A percentile compares a stretch with the other conserved stretches of the same genome.
These are phyloP conservation scores for Colletotrichum trifolii DNA, from an alignment of 2,329 filamentous ascomycete species.

Conservation along the genomic window DNA sequence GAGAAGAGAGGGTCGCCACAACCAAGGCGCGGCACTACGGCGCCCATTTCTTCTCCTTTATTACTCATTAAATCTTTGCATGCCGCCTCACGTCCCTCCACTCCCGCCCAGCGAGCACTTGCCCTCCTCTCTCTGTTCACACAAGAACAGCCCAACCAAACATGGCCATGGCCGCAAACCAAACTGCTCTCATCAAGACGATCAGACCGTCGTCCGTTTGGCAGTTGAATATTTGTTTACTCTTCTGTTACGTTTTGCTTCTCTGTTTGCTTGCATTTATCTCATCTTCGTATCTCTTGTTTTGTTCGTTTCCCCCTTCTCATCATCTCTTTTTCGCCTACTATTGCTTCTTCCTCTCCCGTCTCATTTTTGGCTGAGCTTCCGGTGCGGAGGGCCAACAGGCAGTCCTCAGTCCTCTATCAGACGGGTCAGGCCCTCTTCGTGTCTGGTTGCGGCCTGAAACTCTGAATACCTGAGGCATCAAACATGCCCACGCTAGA, in stretches of 20 bases:
- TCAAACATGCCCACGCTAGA: constrained; percentile 19
- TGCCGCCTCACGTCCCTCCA: constrained; percentile 35
- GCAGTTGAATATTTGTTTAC: not conserved
- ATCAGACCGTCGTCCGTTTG: constrained; percentile 4
- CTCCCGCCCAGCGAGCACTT: constrained; percentile 21
- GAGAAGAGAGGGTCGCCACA: constrained; percentile 27
- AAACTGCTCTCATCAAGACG: constrained; percentile 14
- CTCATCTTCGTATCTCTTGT: not conserved
- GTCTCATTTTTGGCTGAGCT: constrained; percentile 21
- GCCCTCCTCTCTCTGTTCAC: constrained; percentile 7
- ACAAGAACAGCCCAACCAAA: not conserved
- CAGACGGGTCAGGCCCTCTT: constrained; percentile 21
- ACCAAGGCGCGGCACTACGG: constrained; percentile 11
- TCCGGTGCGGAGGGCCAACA: constrained; percentile 32
- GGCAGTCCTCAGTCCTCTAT: constrained; percentile 32
- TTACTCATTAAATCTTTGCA: constrained; percentile 37
- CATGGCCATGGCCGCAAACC: not conserved
- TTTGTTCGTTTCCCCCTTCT: not conserved
- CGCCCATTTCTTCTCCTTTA: constrained; percentile 35
- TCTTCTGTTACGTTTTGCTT: constrained; percentile 1
- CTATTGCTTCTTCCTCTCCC: not conserved
- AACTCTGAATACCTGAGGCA: constrained; percentile 37
- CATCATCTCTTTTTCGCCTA: not conserved
- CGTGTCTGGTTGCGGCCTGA: constrained; percentile 38
- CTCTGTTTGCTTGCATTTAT: not conserved